Base-by-base conservation (phyloP, 2,329 filamentous ascomycete genomes). In the Juglanconis juglandina region DNA sequence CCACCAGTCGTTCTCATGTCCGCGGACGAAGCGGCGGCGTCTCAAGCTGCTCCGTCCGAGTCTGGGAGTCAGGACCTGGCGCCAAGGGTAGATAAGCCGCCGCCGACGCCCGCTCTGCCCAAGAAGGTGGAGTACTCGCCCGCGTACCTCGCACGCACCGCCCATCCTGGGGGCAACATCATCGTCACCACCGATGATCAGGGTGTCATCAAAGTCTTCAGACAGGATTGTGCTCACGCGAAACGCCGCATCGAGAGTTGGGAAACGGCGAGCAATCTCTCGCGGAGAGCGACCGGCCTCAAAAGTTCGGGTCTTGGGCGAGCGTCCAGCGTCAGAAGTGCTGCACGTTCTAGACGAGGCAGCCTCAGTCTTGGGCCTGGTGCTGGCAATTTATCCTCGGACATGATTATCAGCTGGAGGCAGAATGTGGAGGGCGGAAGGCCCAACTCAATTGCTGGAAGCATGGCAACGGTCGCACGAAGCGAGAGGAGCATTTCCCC, bases 201-300 rank as follows among this genome's bases (percentile, higher is more conserved):
- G 0, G 95, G 95, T 41, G 85, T 87, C 33, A 95, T 99, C 76
- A 97, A 97, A 71, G 89, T 98, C 0, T 97, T 97, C 71, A 86
- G 95, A 24, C 94, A 98, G 73, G 95, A 99, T 71, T 97, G 94
- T 70, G 95, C 94, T 0, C 91, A 84, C 67, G 75, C 81, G 53
- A 96, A 96, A 74, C 87, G 94, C 5, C 83, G 85, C 58, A 83
- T 87, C 60, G 91, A 92, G 58, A 84, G 82, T 42, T 94, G 89
- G 88, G 92, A 96, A 66, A 86, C 88, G 0, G 83, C 84, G 1
- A 94, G 90, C 14, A 86, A 86, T 7, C 89, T 96, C 67, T 92
- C 90, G 9, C 87, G 86, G 65, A 87, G 86, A 67, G 75, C 91
- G 51, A 73, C 83, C 11, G 81, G 80, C 13, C 44, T 54, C 5